Conservation (phyloP, 805 yeast species). For the Candida parachauliodes region DNA sequence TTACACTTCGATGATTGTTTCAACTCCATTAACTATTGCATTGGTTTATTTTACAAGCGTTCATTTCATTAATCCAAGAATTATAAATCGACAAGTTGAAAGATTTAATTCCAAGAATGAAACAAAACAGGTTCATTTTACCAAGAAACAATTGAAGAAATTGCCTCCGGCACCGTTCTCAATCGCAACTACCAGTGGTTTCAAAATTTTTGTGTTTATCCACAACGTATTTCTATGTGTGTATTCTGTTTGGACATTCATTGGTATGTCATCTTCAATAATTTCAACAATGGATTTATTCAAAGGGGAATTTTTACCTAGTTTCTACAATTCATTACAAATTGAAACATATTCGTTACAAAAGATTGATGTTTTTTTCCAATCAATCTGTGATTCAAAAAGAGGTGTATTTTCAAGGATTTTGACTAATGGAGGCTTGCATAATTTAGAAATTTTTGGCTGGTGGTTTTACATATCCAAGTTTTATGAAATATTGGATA, state of each 20-base stretch:
- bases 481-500: slow-evolving; percentile 69
- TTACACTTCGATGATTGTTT: slow-evolving; percentile 42
- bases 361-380: slow-evolving; percentile 47
- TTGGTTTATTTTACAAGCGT: slow-evolving; percentile 55
- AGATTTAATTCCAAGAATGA: slow-evolving; percentile 20
- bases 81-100: slow-evolving; percentile 43
- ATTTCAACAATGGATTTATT: slow-evolving; percentile 28
- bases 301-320: slow-evolving; percentile 12
- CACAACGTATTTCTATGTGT: slow-evolving; percentile 61
- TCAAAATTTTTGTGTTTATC: slow-evolving; percentile 53
- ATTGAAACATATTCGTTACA: slow-evolving; percentile 2
- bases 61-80: slow-evolving; percentile 48
- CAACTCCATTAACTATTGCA: slow-evolving; percentile 57
- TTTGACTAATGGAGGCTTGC: slow-evolving; percentile 15
- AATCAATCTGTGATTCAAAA: slow-evolving; percentile 56
- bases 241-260: slow-evolving; percentile 69
- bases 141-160: slow-evolving; percentile 24
- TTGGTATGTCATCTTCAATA: slow-evolving; percentile 59
- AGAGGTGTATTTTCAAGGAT: slow-evolving; percentile 50
- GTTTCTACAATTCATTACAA: slow-evolving; percentile 3
- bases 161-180: slow-evolving; percentile 53
- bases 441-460: slow-evolving; percentile 52
- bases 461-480: slow-evolving; percentile 68
- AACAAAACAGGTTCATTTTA: slow-evolving; percentile 1
- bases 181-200: slow-evolving; percentile 41